Percentiles rank a stretch among this genome's conserved stretches.
Evolutionary conservation across 805 yeast genomes (phyloP).

Genomic region (Suhomyces canberraensis): DNA sequence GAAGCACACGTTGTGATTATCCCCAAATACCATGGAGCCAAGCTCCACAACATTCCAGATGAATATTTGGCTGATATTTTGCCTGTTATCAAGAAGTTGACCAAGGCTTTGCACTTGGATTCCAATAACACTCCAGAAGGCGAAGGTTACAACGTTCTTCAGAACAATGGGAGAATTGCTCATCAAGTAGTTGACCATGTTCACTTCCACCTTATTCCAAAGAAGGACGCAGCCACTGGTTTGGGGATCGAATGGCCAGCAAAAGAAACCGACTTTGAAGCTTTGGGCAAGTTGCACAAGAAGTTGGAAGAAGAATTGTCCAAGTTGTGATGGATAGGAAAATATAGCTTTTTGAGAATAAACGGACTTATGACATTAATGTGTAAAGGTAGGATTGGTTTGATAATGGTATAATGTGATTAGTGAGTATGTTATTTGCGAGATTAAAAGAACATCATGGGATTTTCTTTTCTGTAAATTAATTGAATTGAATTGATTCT

Average conservation of each 20-base stretch:
- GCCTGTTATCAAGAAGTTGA: slow-evolving; percentile 85
- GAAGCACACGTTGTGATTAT: slow-evolving; percentile 86
- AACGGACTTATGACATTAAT: no score
- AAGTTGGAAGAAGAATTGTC: slow-evolving; percentile 38
- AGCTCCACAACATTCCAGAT: slow-evolving; percentile 88
- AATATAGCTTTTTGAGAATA: no score
- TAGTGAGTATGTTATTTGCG: no score
- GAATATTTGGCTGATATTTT: slow-evolving; percentile 82
- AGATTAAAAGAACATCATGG: no score
- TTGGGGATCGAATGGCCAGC: slow-evolving; percentile 95
- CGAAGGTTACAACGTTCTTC: slow-evolving; percentile 81
- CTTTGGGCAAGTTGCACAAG: slow-evolving; percentile 65
- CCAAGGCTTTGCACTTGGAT: slow-evolving; percentile 65
- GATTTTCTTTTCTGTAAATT: no score
- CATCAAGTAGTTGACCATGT: slow-evolving; percentile 96
- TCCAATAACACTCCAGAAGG: slow-evolving; percentile 61
- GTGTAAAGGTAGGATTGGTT: no score
- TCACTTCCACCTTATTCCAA: slow-evolving; percentile 95
- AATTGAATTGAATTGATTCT: no score
- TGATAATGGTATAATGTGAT: no score
- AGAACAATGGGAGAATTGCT: slow-evolving; percentile 92
- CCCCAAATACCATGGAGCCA: slow-evolving; percentile 93
- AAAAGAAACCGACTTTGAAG: slow-evolving; percentile 68
- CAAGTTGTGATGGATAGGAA: background rate
- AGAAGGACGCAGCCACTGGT: slow-evolving; percentile 69